These are phyloP conservation scores for Pholiota conissans DNA, from an alignment of 768 basidiomycete species.

Conservation along the genomic window DNA sequence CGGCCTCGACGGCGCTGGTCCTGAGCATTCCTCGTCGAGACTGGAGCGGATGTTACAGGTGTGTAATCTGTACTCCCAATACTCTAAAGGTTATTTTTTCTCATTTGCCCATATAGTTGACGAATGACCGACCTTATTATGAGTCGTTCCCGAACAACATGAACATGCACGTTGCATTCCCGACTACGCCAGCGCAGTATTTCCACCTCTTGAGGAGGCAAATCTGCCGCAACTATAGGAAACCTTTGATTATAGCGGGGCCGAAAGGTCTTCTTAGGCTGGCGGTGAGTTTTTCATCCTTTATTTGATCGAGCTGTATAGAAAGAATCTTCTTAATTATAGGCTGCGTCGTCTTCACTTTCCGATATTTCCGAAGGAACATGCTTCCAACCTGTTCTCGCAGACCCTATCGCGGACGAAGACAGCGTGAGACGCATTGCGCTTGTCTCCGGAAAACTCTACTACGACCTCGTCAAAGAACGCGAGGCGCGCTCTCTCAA, in stretches of 20 bases:
- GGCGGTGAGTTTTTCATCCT: slow-evolving; percentile 46
- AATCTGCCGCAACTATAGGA: slow-evolving; percentile 81
- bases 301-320: neutral
- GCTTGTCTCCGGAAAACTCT: slow-evolving; percentile 80
- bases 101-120: slow-evolving; percentile 47
- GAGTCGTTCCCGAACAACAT: slow-evolving; percentile 47
- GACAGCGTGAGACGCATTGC: slow-evolving; percentile 61
- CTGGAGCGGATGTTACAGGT: slow-evolving; percentile 92
- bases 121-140: slow-evolving; percentile 62
- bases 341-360: slow-evolving; percentile 77
- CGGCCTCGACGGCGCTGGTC: slow-evolving; percentile 89
- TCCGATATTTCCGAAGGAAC: slow-evolving; percentile 60
- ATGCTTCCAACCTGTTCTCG: slow-evolving; percentile 67
- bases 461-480: slow-evolving; percentile 82
- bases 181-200: slow-evolving; percentile 88
- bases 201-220: slow-evolving; percentile 93
- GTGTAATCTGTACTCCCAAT: neutral
- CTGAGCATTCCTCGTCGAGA: slow-evolving; percentile 89
- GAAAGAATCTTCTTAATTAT: neutral
- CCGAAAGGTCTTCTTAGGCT: slow-evolving; percentile 84
- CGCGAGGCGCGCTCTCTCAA: slow-evolving; percentile 51
- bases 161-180: slow-evolving; percentile 85
- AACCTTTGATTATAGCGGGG: slow-evolving; percentile 80
- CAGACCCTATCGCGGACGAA: slow-evolving; percentile 43
- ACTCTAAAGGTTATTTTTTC: neutral